Evolutionary conservation across 768 basidiomycete genomes (phyloP).

Genomic region (Agrocybe praecox): DNA sequence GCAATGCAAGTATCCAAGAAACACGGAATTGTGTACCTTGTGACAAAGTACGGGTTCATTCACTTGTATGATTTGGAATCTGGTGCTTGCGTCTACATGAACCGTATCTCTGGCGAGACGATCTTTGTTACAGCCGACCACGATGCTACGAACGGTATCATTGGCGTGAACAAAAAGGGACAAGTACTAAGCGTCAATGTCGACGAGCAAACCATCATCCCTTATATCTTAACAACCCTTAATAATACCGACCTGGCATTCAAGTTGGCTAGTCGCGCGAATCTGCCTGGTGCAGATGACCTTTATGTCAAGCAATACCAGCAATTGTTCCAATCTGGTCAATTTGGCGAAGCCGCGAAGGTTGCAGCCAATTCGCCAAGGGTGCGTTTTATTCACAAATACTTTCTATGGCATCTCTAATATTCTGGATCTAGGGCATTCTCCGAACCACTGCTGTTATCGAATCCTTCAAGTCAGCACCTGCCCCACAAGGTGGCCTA

Average conservation of each 20-base stretch:
- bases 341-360: slow-evolving; percentile 94
- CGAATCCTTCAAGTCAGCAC: slow-evolving; percentile 95
- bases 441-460: slow-evolving; percentile 94
- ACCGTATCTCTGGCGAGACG: slow-evolving; percentile 98
- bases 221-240: slow-evolving; percentile 90
- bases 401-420: too few relatives aligned
- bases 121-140: slow-evolving; percentile 99
- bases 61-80: slow-evolving; percentile 98
- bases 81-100: slow-evolving; percentile 99
- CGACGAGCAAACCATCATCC: slow-evolving; percentile 94
- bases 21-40: slow-evolving; percentile 95
- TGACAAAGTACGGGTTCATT: slow-evolving; percentile 99
- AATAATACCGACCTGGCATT: slow-evolving; percentile 98
- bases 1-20: slow-evolving; percentile 99
- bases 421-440: slow-evolving; percentile 64
- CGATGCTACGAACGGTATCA: slow-evolving; percentile 91
- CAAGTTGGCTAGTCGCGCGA: slow-evolving; percentile 94
- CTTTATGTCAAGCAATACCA: slow-evolving; percentile 95
- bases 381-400: slow-evolving; percentile 39
- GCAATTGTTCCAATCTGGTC: slow-evolving; percentile 83
- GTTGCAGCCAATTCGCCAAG: slow-evolving; percentile 96
- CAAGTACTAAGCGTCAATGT: slow-evolving; percentile 97
- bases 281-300: slow-evolving; percentile 97
- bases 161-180: slow-evolving; percentile 99
- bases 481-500: slow-evolving; percentile 85